Evolutionary conservation across 192 early-diverging fungal species (phyloP).

Genomic region (Dimargaris cristalligena): DNA sequence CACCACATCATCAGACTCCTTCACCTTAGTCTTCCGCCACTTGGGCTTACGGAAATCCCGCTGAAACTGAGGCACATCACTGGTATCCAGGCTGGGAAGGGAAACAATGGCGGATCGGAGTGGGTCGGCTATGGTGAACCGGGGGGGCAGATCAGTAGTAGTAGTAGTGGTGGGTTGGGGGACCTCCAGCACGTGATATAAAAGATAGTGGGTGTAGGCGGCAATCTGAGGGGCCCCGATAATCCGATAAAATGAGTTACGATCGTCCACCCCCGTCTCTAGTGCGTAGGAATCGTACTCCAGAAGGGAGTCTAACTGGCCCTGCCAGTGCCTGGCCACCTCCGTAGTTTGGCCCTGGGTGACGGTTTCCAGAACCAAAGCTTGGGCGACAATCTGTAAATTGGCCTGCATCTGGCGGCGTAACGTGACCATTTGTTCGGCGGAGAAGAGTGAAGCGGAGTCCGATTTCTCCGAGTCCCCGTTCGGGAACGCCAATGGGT

Average conservation of each 20-base stretch:
- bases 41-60: neutral
- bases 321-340: conserved; percentile 26
- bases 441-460: conserved; percentile 16
- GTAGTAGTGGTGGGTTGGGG: neutral
- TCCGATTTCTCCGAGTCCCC: neutral
- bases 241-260: conserved; percentile 5
- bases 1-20: too few species aligned
- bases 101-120: too few species aligned
- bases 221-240: neutral
- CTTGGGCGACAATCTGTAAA: conserved; percentile 33
- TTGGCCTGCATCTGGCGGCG: conserved; percentile 29
- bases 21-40: neutral
- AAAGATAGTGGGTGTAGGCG: neutral
- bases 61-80: conserved; percentile 1
- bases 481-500: neutral
- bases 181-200: neutral
- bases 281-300: conserved; percentile 26
- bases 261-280: conserved; percentile 18
- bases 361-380: conserved; percentile 23
- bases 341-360: conserved; percentile 17
- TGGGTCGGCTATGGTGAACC: neutral
- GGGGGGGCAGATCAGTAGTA: neutral
- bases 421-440: conserved; percentile 27
- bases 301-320: conserved; percentile 26
- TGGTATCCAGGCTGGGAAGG: too few species aligned